phyloP scores from a whole-genome alignment of 768 basidiomycete genomes.

The Tulasnella sp. region DNA sequence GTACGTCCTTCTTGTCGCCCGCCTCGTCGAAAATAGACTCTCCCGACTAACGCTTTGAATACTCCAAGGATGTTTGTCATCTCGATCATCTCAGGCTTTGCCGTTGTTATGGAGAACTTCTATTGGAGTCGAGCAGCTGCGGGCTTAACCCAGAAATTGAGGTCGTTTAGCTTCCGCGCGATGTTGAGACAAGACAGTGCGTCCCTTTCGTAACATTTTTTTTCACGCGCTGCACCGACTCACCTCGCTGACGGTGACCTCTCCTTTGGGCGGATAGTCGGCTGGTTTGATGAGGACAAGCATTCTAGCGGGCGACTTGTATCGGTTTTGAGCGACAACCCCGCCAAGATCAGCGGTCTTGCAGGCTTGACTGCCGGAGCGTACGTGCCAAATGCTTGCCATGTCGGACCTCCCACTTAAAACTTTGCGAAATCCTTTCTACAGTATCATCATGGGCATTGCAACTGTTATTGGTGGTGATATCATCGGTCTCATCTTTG shows the following conservation, averaged over 20 bases:
- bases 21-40: not conserved
- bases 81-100: slow-evolving; percentile 58
- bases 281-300: slow-evolving; percentile 84
- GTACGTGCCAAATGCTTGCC: not conserved
- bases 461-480: slow-evolving; percentile 66
- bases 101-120: slow-evolving; percentile 66
- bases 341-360: slow-evolving; percentile 84
- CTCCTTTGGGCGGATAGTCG: slow-evolving; percentile 40
- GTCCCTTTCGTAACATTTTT: slow-evolving; percentile 34
- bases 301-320: slow-evolving; percentile 78
- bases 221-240: not conserved
- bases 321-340: slow-evolving; percentile 72
- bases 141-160: slow-evolving; percentile 61
- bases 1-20: not conserved
- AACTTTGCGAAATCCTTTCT: slow-evolving; percentile 37
- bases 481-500: slow-evolving; percentile 65
- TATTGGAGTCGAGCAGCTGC: slow-evolving; percentile 67
- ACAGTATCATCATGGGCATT: slow-evolving; percentile 74
- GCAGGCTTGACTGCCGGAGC: slow-evolving; percentile 84
- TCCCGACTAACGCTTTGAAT: slow-evolving; percentile 25
- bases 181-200: slow-evolving; percentile 83
- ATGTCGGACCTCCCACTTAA: not conserved
- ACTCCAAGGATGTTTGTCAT: slow-evolving; percentile 70
- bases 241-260: not conserved
- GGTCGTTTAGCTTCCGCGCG: slow-evolving; percentile 67